Evolutionary conservation across 805 yeast species (phyloP).

Genomic region (Wickerhamiella nectarea): DNA sequence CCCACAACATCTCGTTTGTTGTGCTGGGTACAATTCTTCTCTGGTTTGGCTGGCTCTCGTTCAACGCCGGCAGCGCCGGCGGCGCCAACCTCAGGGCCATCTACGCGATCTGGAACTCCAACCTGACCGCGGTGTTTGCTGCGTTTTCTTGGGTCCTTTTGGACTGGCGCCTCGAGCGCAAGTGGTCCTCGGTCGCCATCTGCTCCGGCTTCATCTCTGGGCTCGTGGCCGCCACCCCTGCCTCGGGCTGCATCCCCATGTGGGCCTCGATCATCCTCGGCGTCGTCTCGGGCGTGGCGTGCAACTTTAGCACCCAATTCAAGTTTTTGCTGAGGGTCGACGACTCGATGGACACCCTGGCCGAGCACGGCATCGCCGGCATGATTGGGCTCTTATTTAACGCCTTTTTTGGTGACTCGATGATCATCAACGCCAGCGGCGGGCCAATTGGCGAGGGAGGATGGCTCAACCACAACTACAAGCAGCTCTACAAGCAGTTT

Average conservation of each 20-base stretch:
- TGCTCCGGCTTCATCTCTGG: conserved; percentile 96
- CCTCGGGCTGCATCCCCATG: conserved; percentile 78
- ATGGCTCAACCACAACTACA: conserved; percentile 81
- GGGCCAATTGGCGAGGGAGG: conserved; percentile 78
- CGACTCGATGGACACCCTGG: conserved; percentile 86
- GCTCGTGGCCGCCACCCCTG: conserved; percentile 91
- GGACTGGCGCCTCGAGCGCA: conserved; percentile 76
- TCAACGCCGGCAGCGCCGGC: conserved; percentile 81
- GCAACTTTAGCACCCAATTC: conserved; percentile 82
- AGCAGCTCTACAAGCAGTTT: conserved; percentile 79
- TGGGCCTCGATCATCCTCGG: conserved; percentile 89
- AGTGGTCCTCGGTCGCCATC: conserved; percentile 88
- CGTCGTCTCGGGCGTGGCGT: conserved; percentile 60
- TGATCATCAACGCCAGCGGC: conserved; percentile 86
- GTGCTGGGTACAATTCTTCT: conserved; percentile 75
- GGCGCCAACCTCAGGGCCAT: conserved; percentile 74
- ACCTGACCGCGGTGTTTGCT: conserved; percentile 77
- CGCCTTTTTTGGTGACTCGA: conserved; percentile 73
- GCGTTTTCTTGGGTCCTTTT: conserved; percentile 84
- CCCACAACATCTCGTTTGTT: conserved; percentile 86
- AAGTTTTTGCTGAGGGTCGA: conserved; percentile 72
- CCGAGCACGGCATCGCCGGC: conserved; percentile 99
- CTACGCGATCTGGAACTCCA: conserved; percentile 85
- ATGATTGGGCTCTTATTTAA: conserved; percentile 79
- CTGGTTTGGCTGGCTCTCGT: conserved; percentile 94